Evolutionary conservation across 371 early-diverging fungal genomes (phyloP), one percentile per base, ranked within the genome.

Genomic region (Sporodiniella umbellata): DNA sequence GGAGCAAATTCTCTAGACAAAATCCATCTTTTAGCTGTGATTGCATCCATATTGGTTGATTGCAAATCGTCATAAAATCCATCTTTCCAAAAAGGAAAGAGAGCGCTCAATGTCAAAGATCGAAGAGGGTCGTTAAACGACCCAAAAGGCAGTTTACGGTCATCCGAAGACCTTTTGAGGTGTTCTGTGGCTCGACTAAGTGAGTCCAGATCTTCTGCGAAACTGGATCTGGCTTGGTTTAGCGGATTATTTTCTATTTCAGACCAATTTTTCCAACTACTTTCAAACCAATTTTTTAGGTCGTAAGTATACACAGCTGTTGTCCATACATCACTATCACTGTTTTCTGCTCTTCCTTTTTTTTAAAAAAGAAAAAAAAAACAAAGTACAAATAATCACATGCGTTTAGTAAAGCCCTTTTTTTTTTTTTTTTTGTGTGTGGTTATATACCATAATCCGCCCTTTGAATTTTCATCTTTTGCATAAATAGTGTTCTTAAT

Each of bases 41-140:
- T 60, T 10, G 84, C 84, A 51, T 84, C 82, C 80, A 85, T 79
- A 12, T 78, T 74, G n/a, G 62, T 62, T 2, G 72, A 46, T 18
- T 68, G 57, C 4, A 19, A 33, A 23, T 80, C 76, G 33, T 78
- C 44, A 43, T 83, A 86, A 2, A 65, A 54, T n/a, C 62, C 57
- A 31, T 79, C 67, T 1, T 77, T 67, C 0, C 78, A 65, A 10
- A 77, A 62, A 12, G 87, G 86, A 55, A 90, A 90, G 8, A 82
- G 51, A 0, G 90, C 85, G 30, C 62, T 69, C 7, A 91, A 66
- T 0, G 72, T 68, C 2, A 91, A 19, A 0, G 80, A 61, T 2
- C 78, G 75, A 7, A 91, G 62, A 3, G 90, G 92, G 50, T 91
- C 88, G 45, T 87, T 86, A 14, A 68, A 71, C 1, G 90, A 83